Base-by-base conservation (phyloP, 208 protist genomes). In the Crithidia fasciculata region DNA sequence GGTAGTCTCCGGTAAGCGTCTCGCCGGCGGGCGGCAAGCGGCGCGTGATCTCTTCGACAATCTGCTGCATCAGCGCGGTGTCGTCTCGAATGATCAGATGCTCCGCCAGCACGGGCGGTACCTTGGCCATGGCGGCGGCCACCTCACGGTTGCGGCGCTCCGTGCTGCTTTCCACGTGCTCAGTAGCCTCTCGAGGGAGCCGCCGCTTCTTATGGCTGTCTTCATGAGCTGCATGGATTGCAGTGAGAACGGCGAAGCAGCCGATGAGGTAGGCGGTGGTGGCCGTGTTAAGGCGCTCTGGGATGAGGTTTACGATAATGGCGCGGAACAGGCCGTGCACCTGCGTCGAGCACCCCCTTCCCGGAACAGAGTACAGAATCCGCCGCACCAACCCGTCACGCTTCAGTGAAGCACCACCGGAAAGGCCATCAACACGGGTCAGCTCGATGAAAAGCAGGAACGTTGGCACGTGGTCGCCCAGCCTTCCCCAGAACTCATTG, bases 11-110 rank as follows among this genome's bases (percentile, higher is more conserved):
- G 3, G 49, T 16, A 5, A 79, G 36, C 3, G 44, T 58, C n/a
- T 80, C 74, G 8, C 63, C 74, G 0, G n/a, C 37, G 28, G 68
- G 60, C 8, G 74, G 74, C 9, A 80, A 62, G 10, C 74, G 59
- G n/a, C 68, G 67, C 41, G 41, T 36, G 50, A 80, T 55, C 53
- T 80, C 74, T 5, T 59, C 62, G 61, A 58, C 37, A n/a, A 80
- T 8, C 3, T 41, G 67, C 0, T 39, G 2, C 45, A 80, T 19
- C 58, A 65, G 36, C 16, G 57, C 16, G 7, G 28, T 5, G 40
- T 65, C 58, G 12, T 73, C 57, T 6, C 54, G n/a, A 50, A 73
- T 65, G 18, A 49, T 28, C 16, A 74, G 19, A 55, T 69, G 37
- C 28, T 8, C 50, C n/a, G 63, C 45, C 40, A 80, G 37, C 54